A percentile compares a stretch with the other conserved stretches of the same genome.
These are phyloP conservation scores for Polychytrium aggregatum DNA, from an alignment of 192 early-diverging fungal genomes.

Conservation along the genomic window DNA sequence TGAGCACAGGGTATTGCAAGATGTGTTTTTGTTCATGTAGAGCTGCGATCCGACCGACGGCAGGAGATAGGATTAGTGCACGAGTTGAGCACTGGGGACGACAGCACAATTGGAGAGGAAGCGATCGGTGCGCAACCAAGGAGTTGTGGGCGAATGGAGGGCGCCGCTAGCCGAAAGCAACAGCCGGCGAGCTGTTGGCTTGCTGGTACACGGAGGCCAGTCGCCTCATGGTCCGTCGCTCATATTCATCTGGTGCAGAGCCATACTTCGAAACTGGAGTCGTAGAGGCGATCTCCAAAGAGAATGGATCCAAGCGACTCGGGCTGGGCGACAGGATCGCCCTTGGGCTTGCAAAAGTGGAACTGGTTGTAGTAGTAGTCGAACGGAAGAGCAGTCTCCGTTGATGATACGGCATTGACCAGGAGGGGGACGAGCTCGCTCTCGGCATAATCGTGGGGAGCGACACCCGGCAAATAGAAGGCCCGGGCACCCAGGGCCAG, in stretches of 20 bases:
- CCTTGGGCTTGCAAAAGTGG: constrained; percentile 71
- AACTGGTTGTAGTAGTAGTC: constrained; percentile 77
- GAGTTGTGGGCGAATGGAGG: too few species aligned
- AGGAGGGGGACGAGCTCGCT: constrained; percentile 58
- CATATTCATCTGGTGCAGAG: neutral
- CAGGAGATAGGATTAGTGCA: too few species aligned
- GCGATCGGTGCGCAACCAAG: too few species aligned
- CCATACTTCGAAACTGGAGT: constrained; percentile 66
- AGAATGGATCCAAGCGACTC: constrained; percentile 86
- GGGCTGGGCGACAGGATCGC: constrained; percentile 36
- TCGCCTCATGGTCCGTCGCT: neutral
- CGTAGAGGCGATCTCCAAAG: constrained; percentile 89
- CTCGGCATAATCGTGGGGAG: constrained; percentile 71
- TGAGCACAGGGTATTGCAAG: constrained; percentile 59
- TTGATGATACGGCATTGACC: constrained; percentile 83
- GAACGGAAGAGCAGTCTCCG: constrained; percentile 56
- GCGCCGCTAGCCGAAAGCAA: too few species aligned
- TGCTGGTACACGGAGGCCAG: neutral
- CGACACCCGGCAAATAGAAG: constrained; percentile 94
- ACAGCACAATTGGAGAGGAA: too few species aligned
- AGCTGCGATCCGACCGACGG: too few species aligned
- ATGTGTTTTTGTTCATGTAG: constrained; percentile 42
- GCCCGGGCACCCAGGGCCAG: constrained; percentile 14
- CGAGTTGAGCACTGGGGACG: too few species aligned
- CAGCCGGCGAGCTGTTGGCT: too few species aligned